These are phyloP conservation scores for Calonectria leucothoes DNA, from an alignment of 2,329 filamentous ascomycete species.

Conservation along the genomic window DNA sequence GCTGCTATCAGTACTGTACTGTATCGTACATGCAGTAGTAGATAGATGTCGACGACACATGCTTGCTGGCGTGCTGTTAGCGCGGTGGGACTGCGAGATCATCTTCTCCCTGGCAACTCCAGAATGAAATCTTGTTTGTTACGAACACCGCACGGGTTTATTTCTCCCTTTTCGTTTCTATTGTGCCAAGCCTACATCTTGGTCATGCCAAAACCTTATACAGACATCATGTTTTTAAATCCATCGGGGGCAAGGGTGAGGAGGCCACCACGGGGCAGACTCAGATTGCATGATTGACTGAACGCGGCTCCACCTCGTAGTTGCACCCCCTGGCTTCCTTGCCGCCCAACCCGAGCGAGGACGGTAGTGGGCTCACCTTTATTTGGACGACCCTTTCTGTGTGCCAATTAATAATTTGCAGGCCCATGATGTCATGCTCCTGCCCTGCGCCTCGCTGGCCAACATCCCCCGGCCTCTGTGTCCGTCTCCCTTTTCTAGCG, in stretches of 20 bases:
- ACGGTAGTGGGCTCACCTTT: background rate
- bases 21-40: no score
- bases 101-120: background rate
- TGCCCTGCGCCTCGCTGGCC: background rate
- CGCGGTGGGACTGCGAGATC: background rate
- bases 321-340: background rate
- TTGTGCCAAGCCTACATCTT: background rate
- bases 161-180: background rate
- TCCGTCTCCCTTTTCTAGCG: background rate
- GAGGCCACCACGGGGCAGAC: background rate
- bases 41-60: background rate
- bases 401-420: conserved; percentile 1
- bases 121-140: background rate
- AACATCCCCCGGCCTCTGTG: background rate
- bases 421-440: conserved; percentile 11
- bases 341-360: background rate
- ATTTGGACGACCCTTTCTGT: background rate
- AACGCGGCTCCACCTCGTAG: background rate
- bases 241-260: background rate
- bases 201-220: background rate
- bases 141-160: background rate
- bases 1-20: background rate
- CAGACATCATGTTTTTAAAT: background rate
- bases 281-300: background rate
- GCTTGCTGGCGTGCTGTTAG: background rate